A percentile compares a stretch with the other conserved stretches of the same genome.
Conservation (phyloP, 345 rosid species). For the Balakata baccata region DNA sequence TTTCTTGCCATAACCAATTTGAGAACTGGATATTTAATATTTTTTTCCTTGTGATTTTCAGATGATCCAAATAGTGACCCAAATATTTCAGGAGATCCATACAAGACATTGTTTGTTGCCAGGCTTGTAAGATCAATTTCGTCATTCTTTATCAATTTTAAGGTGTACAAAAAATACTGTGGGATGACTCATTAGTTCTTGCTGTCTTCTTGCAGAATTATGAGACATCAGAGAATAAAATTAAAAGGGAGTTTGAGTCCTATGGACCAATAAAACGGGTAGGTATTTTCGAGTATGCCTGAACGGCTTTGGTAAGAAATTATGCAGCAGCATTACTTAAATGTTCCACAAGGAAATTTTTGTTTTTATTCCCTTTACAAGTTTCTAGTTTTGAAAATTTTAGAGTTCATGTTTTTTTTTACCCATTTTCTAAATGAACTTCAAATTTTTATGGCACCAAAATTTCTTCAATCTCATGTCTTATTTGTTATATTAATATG, state of each 20-base stretch:
- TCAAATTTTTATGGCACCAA: neutral
- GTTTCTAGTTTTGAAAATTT: neutral
- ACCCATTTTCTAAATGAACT: neutral
- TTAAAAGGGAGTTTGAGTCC: slow-evolving; percentile 99
- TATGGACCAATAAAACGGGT: slow-evolving; percentile 99
- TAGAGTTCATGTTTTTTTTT: neutral
- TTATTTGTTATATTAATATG: slow-evolving; percentile 10
- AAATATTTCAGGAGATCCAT: slow-evolving; percentile 90
- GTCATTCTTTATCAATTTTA: neutral
- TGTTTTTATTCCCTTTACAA: neutral
- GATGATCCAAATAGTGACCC: slow-evolving; percentile 86
- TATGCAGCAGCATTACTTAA: slow-evolving; percentile 31
- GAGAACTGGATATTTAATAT: neutral
- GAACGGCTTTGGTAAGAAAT: slow-evolving; percentile 82
- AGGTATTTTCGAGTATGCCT: slow-evolving; percentile 64
- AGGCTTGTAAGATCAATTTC: slow-evolving; percentile 63
- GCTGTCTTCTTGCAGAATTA: slow-evolving; percentile 64
- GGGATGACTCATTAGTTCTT: slow-evolving; percentile 13
- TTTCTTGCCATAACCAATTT: slow-evolving; percentile 17
- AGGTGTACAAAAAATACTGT: slow-evolving; percentile 2
- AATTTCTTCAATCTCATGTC: neutral
- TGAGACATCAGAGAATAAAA: slow-evolving; percentile 92
- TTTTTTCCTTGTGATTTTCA: slow-evolving; percentile 27
- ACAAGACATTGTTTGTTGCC: slow-evolving; percentile 91
- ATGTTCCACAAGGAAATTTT: slow-evolving; percentile 16